phyloP scores from a whole-genome alignment of 257 asterid species.

The Petunia axillaris region DNA sequence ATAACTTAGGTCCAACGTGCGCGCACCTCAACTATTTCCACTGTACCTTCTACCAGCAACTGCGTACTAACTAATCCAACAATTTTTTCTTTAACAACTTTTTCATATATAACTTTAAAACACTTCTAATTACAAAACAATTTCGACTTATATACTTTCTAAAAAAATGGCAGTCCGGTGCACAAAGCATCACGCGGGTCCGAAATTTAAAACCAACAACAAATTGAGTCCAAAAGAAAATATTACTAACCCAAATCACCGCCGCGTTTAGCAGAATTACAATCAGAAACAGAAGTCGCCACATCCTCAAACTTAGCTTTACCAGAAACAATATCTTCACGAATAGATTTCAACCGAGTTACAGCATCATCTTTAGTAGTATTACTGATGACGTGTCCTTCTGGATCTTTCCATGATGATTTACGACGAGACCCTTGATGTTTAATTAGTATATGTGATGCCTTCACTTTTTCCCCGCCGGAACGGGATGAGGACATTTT shows the following conservation, averaged over 20 bases:
- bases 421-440: conserved; percentile 95
- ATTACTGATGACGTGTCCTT: conserved; percentile 66
- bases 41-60: too few species aligned
- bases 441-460: conserved; percentile 90
- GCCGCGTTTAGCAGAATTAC: conserved; percentile 96
- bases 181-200: too few species aligned
- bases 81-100: too few species aligned
- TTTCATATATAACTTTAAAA: too few species aligned
- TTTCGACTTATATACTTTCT: too few species aligned
- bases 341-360: conserved; percentile 65
- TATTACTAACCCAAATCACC: conserved; percentile 81
- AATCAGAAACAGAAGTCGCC: conserved; percentile 74
- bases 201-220: too few species aligned
- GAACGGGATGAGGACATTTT: conserved; percentile 51
- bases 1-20: too few species aligned
- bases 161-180: too few species aligned
- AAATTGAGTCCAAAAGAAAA: not conserved
- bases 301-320: conserved; percentile 68
- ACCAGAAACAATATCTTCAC: conserved; percentile 68
- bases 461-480: conserved; percentile 70
- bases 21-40: too few species aligned
- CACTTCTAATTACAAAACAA: too few species aligned
- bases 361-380: conserved; percentile 82
- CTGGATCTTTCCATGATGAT: conserved; percentile 98
- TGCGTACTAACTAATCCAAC: too few species aligned